phyloP scores from a whole-genome alignment of 2,329 filamentous ascomycete genomes.

The Monilinia fructigena region DNA sequence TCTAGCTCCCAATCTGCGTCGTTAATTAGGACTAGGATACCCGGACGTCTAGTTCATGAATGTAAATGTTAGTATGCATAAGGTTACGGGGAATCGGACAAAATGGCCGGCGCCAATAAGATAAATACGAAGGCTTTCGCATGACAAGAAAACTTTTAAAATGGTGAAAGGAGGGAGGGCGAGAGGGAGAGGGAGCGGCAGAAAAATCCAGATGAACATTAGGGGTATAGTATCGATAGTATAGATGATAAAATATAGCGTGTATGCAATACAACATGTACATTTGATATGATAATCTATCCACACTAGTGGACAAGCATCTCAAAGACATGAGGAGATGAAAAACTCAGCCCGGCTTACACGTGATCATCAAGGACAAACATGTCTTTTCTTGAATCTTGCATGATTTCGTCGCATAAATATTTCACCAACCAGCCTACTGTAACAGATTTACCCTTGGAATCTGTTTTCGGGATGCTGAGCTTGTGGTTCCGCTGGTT shows the following conservation, averaged over 20 bases:
- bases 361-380: constrained; percentile 86
- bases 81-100: not conserved
- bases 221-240: constrained; percentile 13
- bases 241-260: not conserved
- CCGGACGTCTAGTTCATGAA: constrained; percentile 67
- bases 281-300: not conserved
- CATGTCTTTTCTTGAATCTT: constrained; percentile 78
- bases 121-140: constrained; percentile 13
- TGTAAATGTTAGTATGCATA: constrained; percentile 32
- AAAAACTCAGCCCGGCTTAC: constrained; percentile 53
- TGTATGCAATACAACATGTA: not conserved
- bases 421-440: constrained; percentile 75
- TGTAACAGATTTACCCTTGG: constrained; percentile 60
- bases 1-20: constrained; percentile 98
- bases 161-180: too few relatives aligned
- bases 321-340: constrained; percentile 25
- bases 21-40: constrained; percentile 94
- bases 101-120: constrained; percentile 20
- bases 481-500: constrained; percentile 74
- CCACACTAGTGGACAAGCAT: not conserved
- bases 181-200: not conserved
- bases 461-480: constrained; percentile 61
- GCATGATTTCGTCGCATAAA: constrained; percentile 80
- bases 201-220: constrained; percentile 14
- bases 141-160: not conserved